Evolutionary conservation across 1,284 basidiomycete genomes (phyloP), one percentile per base, ranked within the genome.

Genomic region (Austroboletus olivaceoglutinosus): DNA sequence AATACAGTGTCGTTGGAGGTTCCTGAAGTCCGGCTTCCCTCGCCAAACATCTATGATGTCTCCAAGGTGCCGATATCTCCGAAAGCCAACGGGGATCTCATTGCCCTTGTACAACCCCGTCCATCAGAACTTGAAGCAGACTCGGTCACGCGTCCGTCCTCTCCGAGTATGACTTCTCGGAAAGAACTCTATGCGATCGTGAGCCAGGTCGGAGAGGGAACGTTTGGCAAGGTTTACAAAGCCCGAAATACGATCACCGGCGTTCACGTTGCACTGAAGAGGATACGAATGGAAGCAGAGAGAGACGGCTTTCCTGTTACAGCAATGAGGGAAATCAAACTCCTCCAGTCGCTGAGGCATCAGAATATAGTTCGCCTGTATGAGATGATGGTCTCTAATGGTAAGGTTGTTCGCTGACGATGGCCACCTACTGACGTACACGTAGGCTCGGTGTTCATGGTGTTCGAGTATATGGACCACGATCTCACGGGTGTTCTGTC

Each of bases 401-500:
- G 95, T 94, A 61, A 60, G 80, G 65, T n/a, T 15, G 48, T 34
- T 31, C 36, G 47, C 27, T 43, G 13, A 45, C 19, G 40, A 22
- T 43, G 11, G 25, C 8, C 29, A 41, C 45, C 50, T 40, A 47
- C 58, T 54, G 43, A 63, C 52, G 29, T 48, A 45, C 18, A 43
- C 47, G 15, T 58, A 95, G 95, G 93, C 49, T 90, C 91, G 38
- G 93, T 98, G 19, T 98, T 95, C 72, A 99, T 99, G 95, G 96
- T 99, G 25, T 94, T 99, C 64, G 95, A 99, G 70, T 99, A 99
- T 70, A 94, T 98, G 91, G 94, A 99, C 64, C 96, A 99, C 69
- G 97, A 99, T 67, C 78, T 99, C 46, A 98, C 94, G 4, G 98
- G 98, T 3, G 81, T 99, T 47, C 78, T 99, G 13, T 91, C 93